Evolutionary conservation across 2,329 filamentous ascomycete species (phyloP), one percentile per base, ranked within the genome.

Genomic region (Arthrobotrys iridis): DNA sequence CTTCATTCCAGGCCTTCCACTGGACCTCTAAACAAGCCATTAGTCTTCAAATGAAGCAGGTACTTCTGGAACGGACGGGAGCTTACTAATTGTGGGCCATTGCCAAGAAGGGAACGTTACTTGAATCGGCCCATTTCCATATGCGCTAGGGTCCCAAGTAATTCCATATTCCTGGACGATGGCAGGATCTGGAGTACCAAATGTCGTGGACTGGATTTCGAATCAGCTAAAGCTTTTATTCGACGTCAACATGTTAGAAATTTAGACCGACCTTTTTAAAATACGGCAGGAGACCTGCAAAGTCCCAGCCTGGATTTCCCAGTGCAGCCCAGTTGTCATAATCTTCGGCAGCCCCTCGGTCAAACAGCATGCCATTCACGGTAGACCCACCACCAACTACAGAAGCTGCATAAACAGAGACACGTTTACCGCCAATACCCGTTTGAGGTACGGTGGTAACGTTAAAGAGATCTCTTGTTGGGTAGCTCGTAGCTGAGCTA

Each of bases 331-430:
- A 85, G 3, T 82, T 82, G 63, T 85, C 82, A 41, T 84, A 82
- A 57, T 85, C 81, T 0, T 82, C 79, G 5, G 79, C 80, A 62
- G 84, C 81, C 1, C 83, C 83, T n/a, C 84, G 81, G 18, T 85
- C 82, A 65, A 85, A 85, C 10, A 83, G 82, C 84, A 85, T 84
- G 15, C 83, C 83, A 82, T 84, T 84, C 59, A 83, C 76, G 18
- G 83, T 78, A 0, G 81, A 83, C 22, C 83, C 82, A 4, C 83
- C 83, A 1, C 84, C 68, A 81, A 83, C 0, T 80, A 83, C 76
- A 80, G 82, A 43, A 81, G 84, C 13, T 81, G 20, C 80, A 6
- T 79, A 73, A 6, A 82, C 60, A 8, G 48, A 77, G 22, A 78
- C 60, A 8, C 26, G 57, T 0, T 84, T 82, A 11, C 81, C 81